Conservation (phyloP, 805 yeast genomes). For the Ogataea trehaloabstinens region DNA sequence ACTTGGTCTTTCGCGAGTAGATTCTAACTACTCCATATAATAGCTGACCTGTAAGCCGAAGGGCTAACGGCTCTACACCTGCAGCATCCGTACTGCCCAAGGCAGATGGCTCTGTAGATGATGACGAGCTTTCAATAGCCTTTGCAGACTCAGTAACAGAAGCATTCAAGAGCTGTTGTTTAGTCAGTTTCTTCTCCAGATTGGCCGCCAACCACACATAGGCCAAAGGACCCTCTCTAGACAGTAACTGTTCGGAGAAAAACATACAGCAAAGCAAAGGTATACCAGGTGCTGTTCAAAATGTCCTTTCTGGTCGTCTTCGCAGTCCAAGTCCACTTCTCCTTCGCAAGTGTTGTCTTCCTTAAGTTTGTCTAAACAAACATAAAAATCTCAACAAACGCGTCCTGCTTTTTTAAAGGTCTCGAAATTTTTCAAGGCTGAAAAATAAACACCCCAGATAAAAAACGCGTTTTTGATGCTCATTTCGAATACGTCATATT, state of each 20-base stretch:
- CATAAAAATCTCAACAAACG: neutral
- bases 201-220: constrained; percentile 93
- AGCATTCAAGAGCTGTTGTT: constrained; percentile 69
- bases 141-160: constrained; percentile 64
- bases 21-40: constrained; percentile 84
- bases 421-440: constrained; percentile 1
- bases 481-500: neutral
- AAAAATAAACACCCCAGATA: neutral
- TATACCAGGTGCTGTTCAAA: neutral
- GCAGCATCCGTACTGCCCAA: constrained; percentile 13
- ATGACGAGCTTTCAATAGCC: constrained; percentile 54
- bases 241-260: constrained; percentile 49
- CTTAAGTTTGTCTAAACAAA: neutral
- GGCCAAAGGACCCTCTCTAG: constrained; percentile 81
- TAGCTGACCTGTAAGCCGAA: constrained; percentile 81
- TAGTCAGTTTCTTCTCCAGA: constrained; percentile 72
- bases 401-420: neutral
- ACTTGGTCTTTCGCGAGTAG: constrained; percentile 81
- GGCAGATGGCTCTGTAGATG: constrained; percentile 7
- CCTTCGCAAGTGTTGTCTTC: neutral
- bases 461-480: neutral
- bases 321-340: neutral
- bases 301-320: no score
- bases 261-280: constrained; percentile 36
- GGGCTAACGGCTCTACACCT: constrained; percentile 59